A percentile compares a stretch with the other conserved stretches of the same genome.
Evolutionary conservation across 2,329 filamentous ascomycete species (phyloP).

Genomic region (Talaromyces sp.): DNA sequence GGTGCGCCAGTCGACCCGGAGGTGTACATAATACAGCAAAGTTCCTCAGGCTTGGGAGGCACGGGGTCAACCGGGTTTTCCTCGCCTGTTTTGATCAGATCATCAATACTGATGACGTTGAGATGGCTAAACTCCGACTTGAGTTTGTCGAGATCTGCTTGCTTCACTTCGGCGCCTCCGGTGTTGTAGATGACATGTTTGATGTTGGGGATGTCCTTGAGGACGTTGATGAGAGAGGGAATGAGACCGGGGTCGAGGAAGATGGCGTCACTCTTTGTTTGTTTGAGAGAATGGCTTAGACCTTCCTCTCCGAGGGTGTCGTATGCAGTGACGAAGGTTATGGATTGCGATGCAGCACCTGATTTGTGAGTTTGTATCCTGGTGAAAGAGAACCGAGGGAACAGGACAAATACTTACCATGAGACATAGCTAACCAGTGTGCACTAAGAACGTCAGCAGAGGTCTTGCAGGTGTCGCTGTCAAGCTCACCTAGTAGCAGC

Average conservation of each 20-base stretch:
- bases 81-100: slow-evolving; percentile 54
- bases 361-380: slow-evolving; percentile 8
- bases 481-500: slow-evolving; percentile 69
- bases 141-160: slow-evolving; percentile 54
- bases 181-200: slow-evolving; percentile 59
- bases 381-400: background rate
- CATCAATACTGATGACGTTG: slow-evolving; percentile 55
- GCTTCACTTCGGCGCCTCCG: slow-evolving; percentile 47
- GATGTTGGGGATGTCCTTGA: slow-evolving; percentile 55
- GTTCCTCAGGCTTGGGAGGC: slow-evolving; percentile 69
- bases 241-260: slow-evolving; percentile 81
- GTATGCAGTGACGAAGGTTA: slow-evolving; percentile 91
- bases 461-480: background rate
- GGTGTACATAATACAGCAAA: slow-evolving; percentile 79
- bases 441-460: slow-evolving; percentile 48
- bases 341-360: slow-evolving; percentile 73
- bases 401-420: slow-evolving; percentile 48
- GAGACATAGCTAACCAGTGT: slow-evolving; percentile 80
- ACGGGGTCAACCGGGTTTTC: slow-evolving; percentile 68
- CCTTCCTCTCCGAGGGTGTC: slow-evolving; percentile 85
- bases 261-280: slow-evolving; percentile 77
- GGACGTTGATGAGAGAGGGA: slow-evolving; percentile 55
- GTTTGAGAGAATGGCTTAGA: slow-evolving; percentile 77
- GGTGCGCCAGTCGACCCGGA: slow-evolving; percentile 86
- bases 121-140: slow-evolving; percentile 53